Base-by-base conservation (phyloP, 208 protist species). In the Leishmania tropica region DNA sequence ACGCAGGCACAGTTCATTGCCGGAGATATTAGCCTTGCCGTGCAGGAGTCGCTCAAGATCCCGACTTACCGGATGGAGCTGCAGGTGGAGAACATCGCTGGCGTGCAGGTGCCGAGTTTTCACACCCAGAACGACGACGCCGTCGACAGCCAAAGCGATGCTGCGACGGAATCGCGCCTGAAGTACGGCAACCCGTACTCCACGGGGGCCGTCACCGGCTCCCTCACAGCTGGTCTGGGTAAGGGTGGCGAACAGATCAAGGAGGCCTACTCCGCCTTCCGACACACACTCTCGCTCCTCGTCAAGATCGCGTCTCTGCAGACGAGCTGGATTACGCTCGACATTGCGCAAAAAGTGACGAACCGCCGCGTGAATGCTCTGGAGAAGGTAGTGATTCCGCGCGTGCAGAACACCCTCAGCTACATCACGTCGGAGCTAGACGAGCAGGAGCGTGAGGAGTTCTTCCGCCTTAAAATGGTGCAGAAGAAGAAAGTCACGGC, bases 281-380 rank as follows among this genome's bases (percentile, higher is more conserved):
- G 89, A 10, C 90, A 98, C 75, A 97, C 99, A 0, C 81, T 99
- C 31, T 91, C 95, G 54, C 81, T 97, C 3, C 89, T 99, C 21
- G 94, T 99, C 60, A 89, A 97, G 64, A 93, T 99, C 48, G 98
- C 99, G 0, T 99, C 98, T n/a, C 91, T 99, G 80, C 99, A 99
- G 88, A 98, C 98, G 24, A 96, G 98, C 84, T 99, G 99, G 94
- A 79, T 99, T 28, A 99, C 97, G 71, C 94, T 99, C 8, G 99
- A 99, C 83, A 93, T 97, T 42, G 99, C 99, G 31, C 99, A 99
- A 86, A 99, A 99, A 86, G 93, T 99, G 45, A 99, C 99, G 62
- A 99, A 99, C 87, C 97, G 99, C 42, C 97, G 99, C 85, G 99
- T 99, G 0, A 99, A 99, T 89, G 99, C 99, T 21, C 94, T 99